Percentiles rank a stretch among this genome's conserved stretches.
Conservation (phyloP, 345 rosid species). For the Rhizophora apiculata region DNA sequence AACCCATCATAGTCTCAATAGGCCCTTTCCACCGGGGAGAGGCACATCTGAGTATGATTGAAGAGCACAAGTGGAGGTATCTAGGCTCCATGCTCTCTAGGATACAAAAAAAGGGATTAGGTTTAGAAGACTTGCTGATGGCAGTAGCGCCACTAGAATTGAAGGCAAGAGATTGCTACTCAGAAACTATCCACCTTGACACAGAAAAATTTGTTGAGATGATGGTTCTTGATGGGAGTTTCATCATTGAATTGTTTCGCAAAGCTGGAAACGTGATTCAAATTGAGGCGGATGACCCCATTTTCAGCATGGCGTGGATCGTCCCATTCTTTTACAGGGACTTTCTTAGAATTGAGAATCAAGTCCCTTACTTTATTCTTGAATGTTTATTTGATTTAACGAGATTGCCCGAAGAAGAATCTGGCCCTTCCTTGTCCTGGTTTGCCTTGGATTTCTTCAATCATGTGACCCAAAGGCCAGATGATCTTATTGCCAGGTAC, state of each 20-base stretch:
- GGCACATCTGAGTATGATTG: constrained; percentile 49
- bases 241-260: constrained; percentile 57
- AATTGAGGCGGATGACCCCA: constrained; percentile 57
- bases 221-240: constrained; percentile 71
- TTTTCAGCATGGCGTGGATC: constrained; percentile 70
- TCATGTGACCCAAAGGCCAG: constrained; percentile 41
- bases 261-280: constrained; percentile 40
- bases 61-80: constrained; percentile 82
- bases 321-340: constrained; percentile 67
- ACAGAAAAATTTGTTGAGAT: constrained; percentile 53
- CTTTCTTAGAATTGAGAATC: constrained; percentile 50
- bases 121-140: constrained; percentile 44
- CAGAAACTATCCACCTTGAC: constrained; percentile 44
- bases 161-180: constrained; percentile 61
- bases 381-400: constrained; percentile 51
- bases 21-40: constrained; percentile 71
- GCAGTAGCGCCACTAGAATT: constrained; percentile 38
- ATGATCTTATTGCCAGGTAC: constrained; percentile 27
- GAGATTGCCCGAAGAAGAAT: constrained; percentile 25
- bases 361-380: constrained; percentile 68
- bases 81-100: constrained; percentile 45
- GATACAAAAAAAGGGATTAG: constrained; percentile 19
- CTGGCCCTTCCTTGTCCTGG: constrained; percentile 30
- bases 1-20: constrained; percentile 64
- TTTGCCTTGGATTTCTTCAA: constrained; percentile 65